Base-by-base conservation (phyloP, 2,329 filamentous ascomycete genomes). In the Coniochaeta hoffmannii region DNA sequence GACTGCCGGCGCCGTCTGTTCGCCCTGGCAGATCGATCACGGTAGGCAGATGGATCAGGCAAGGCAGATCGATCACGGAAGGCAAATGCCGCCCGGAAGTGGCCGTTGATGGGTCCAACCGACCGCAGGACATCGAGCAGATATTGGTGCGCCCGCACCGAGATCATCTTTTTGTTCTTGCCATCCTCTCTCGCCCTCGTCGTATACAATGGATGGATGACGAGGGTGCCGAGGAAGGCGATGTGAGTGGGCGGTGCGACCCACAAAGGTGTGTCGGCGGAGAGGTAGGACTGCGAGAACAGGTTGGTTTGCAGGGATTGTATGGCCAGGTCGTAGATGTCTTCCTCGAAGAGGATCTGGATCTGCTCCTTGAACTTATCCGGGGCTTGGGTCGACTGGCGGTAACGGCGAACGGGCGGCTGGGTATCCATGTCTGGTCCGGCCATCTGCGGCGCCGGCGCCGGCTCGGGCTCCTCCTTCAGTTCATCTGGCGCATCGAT, bases 191-290 rank as follows among this genome's bases (percentile, higher is more conserved):
- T 77, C 3, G 87, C 80, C 52, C 89, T 84, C 3, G 86, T 94
- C 1, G 92, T 97, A 60, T 88, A 82, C 24, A 76, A 73, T 0
- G 93, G 93, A 64, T 96, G 90, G 14, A 94, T 81, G n/a, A 86
- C 71, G n/a, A 97, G 76, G 1, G 90, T 94, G 44, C 80, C 83
- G n/a, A 91, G 79, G 9, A 97, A 76, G 8, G 89, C 86, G 24
- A 97, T 76, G 60, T 93, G 86, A 56, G 83, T 81, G 0, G 87
- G 78, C 2, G 88, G 82, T 1, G 93, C 89, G 17, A 90, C 71
- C 56, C 80, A 81, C 11, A 81, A 80, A 1, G 82, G 75, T 31
- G 71, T 72, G 11, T 65, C 65, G 7, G 58, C 50, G 49, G 55
- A 24, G 30, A 15, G 14, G 32, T 14, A 54, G 55, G 26, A 58